Base-by-base conservation (phyloP, 768 basidiomycete genomes). In the Lyophyllum atratum region DNA sequence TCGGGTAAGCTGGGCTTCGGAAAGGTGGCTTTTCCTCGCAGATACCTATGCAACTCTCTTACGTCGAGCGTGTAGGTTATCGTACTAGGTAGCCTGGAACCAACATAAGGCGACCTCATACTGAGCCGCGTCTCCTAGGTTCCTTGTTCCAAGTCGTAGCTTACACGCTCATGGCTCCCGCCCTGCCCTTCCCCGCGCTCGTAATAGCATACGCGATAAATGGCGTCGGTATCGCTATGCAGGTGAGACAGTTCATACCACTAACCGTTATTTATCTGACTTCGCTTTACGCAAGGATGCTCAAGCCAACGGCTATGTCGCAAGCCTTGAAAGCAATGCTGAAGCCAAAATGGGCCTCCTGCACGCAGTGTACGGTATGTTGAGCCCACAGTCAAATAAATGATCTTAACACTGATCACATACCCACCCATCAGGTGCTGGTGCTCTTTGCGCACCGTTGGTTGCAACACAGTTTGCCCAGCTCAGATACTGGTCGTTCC, bases 391-490 rank as follows among this genome's bases (percentile, higher is more conserved):
- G 4, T 10, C 12, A 19, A n/a, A 48, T 26, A 12, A 5, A 11
- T 3, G 28, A 26, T 11, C 4, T 44, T 1, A 19, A 19, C 12
- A n/a, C 50, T 50, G 21, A 55, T 47, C 45, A 12, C 29, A n/a
- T n/a, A n/a, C n/a, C 46, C 10, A 10, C 48, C 34, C 48, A 9
- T 4, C 34, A 90, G 88, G 89, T 19, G 72, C 80, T 0, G 89
- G 89, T 1, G 89, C 89, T 2, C 72, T 90, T 10, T 75, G 75
- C 8, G 70, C 92, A 0, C 93, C 94, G 2, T 78, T 95, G 17
- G 84, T 88, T 0, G 81, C 93, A 0, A 95, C 94, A 0, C 89
- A 93, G 55, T 95, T 95, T 61, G 77, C 90, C 0, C 82, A 84
- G 54, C 63, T 83, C 22, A 68, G 60, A 0, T 79, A 74, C 31